Percentiles rank a stretch among this genome's conserved stretches.
Conservation (phyloP, 176 grass and related monocot species). For the Hsuehochloa calcarea region DNA sequence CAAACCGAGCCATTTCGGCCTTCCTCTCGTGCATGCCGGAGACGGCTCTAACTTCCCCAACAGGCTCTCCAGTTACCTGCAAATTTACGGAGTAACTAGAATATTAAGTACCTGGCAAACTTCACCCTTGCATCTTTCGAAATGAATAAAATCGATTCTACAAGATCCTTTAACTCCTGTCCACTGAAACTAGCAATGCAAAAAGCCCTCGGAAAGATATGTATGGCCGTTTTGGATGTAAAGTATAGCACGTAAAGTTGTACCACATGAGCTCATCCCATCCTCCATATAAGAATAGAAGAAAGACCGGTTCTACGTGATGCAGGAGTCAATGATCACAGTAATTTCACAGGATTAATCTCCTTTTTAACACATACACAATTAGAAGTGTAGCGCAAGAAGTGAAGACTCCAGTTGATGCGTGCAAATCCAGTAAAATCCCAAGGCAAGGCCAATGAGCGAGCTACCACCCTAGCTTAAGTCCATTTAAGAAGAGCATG, state of each 20-base stretch:
- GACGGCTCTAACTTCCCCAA: conserved; percentile 85
- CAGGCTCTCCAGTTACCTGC: conserved; percentile 75
- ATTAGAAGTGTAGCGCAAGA: not conserved
- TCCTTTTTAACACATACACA: not conserved
- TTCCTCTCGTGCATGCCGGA: conserved; percentile 97
- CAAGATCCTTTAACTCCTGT: not conserved
- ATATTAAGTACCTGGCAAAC: not conserved
- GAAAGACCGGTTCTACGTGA: conserved; percentile 13
- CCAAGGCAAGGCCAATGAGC: not conserved
- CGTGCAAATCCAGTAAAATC: conserved; percentile 13
- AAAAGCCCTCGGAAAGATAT: not conserved
- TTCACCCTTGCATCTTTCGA: not conserved
- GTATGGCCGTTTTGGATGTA: not conserved
- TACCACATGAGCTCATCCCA: conserved; percentile 2
- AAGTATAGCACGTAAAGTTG: not conserved
- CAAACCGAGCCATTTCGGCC: conserved; percentile 78
- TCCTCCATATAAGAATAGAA: not conserved
- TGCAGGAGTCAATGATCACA: conserved; percentile 10
- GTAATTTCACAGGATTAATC: not conserved
- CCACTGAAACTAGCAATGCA: conserved; percentile 18
- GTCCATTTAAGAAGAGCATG: conserved; percentile 1
- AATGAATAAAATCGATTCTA: not conserved
- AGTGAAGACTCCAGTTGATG: not conserved
- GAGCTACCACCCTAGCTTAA: not conserved
- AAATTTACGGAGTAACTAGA: not conserved